Evolutionary conservation across 2,329 filamentous ascomycete genomes (phyloP).

Genomic region (Graphilbum sp.): DNA sequence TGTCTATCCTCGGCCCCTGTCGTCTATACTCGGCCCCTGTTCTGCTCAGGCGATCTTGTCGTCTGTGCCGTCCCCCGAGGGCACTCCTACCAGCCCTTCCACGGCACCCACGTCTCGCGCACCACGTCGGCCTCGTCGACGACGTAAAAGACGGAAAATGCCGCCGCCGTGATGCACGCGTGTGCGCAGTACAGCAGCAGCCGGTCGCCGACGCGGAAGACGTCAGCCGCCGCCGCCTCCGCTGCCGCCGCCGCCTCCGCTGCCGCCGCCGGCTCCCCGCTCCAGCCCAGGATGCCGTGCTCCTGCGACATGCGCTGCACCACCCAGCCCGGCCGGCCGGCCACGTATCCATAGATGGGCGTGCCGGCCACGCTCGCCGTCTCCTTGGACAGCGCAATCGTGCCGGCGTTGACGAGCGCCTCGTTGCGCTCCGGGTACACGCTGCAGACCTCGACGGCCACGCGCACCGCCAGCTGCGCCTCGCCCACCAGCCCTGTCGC

Average conservation of each 20-base stretch:
- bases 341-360: slow-evolving; percentile 7
- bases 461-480: slow-evolving; percentile 44
- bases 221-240: slow-evolving; percentile 3
- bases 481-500: slow-evolving; percentile 38
- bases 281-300: slow-evolving; percentile 50
- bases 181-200: slow-evolving; percentile 18
- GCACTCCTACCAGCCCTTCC: slow-evolving; percentile 17
- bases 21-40: too few species aligned
- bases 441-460: slow-evolving; percentile 54
- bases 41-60: too few species aligned
- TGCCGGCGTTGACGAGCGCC: slow-evolving; percentile 51
- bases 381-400: slow-evolving; percentile 39
- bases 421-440: slow-evolving; percentile 50
- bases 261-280: not conserved
- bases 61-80: too few species aligned
- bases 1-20: too few species aligned
- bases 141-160: slow-evolving; percentile 19
- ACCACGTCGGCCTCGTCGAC: slow-evolving; percentile 19
- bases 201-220: slow-evolving; percentile 18
- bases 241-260: not conserved
- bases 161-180: slow-evolving; percentile 20
- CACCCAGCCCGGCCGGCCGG: slow-evolving; percentile 37
- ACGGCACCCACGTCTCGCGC: slow-evolving; percentile 19
- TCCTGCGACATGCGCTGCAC: slow-evolving; percentile 61
- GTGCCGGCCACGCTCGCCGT: not conserved